Base-by-base conservation (phyloP, 2,329 filamentous ascomycete species). In the Ambrosiella cleistominuta region DNA sequence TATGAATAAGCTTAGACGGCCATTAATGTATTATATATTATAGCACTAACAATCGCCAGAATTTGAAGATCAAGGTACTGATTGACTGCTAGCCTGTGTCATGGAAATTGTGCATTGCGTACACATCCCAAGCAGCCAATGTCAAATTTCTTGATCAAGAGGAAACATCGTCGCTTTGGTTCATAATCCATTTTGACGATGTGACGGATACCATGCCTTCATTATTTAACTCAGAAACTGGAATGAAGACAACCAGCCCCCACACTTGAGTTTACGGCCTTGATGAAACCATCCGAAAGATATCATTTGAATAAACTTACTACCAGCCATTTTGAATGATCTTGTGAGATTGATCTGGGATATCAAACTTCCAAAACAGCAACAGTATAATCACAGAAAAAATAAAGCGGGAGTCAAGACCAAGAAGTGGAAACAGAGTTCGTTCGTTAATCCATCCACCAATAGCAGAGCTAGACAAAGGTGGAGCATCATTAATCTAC, bases 261-360 rank as follows among this genome's bases (percentile, higher is more conserved):
- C 11, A 12, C 37, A 44, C 36, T 19, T 37, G 4, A 52, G 17
- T 15, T n/a, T 9, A 35, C 15, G 38, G 27, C 19, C n/a, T 6
- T 58, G 52, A 45, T 11, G 12, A 12, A 57, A 37, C 15, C 11
- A 61, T 55, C 38, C 49, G 15, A 42, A 51, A 51, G 57, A 47
- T 62, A 60, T 40, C 52, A 56, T n/a, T 50, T 49, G 56, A 37
- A 45, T 27, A 35, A 53, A 63, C 67, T 65, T 65, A 69, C 68
- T 66, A 45, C 47, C 57, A 59, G 67, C 65, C 68, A 70, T 70
- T 60, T 65, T 69, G 65, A 63, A 58, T 57, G 60, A 54, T 49
- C 3, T 58, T 61, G 53, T 45, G 54, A 42, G 40, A 42, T 56
- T 13, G 35, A 17, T 47, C 12, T 39, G 11, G n/a, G 35, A 35